These are phyloP conservation scores for Leptosphaerulina australis DNA, from an alignment of 2,329 filamentous ascomycete genomes.

Conservation along the genomic window DNA sequence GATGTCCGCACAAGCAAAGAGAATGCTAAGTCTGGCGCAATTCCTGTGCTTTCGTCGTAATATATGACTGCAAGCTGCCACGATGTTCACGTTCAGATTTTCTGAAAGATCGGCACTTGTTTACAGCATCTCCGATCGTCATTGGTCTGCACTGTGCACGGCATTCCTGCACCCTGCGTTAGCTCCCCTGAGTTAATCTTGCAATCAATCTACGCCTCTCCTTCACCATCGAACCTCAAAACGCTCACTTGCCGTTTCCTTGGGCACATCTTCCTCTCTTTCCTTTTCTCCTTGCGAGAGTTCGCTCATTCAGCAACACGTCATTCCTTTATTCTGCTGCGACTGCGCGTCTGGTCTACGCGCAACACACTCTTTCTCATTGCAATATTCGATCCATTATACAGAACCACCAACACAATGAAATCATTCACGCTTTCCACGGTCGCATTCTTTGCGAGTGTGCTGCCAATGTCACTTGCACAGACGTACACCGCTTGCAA, in stretches of 20 bases:
- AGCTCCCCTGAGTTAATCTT: slow-evolving; percentile 24
- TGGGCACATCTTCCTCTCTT: slow-evolving; percentile 18
- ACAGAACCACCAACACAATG: slow-evolving; percentile 30
- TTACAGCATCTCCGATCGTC: slow-evolving; percentile 17
- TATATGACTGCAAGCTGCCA: slow-evolving; percentile 5
- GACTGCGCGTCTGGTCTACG: slow-evolving; percentile 47
- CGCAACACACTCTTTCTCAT: slow-evolving; percentile 41
- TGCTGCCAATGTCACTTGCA: slow-evolving; percentile 60
- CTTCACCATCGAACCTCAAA: slow-evolving; percentile 35
- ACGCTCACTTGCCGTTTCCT: slow-evolving; percentile 36
- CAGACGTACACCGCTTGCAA: slow-evolving; percentile 82
- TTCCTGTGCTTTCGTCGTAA: not conserved
- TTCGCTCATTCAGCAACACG: slow-evolving; percentile 37
- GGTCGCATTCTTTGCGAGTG: slow-evolving; percentile 44
- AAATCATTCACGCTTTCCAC: slow-evolving; percentile 44
- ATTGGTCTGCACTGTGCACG: slow-evolving; percentile 18
- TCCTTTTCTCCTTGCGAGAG: slow-evolving; percentile 28
- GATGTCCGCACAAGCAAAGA: slow-evolving; percentile 4
- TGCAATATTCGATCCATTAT: slow-evolving; percentile 4
- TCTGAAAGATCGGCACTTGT: slow-evolving; percentile 26
- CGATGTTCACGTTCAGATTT: slow-evolving; percentile 8
- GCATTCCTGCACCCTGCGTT: slow-evolving; percentile 23
- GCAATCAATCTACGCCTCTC: slow-evolving; percentile 34
- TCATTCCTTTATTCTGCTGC: slow-evolving; percentile 27
- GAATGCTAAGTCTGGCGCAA: slow-evolving; percentile 4